phyloP scores from a whole-genome alignment of 257 asterid genomes.

The Rehmannia glutinosa region DNA sequence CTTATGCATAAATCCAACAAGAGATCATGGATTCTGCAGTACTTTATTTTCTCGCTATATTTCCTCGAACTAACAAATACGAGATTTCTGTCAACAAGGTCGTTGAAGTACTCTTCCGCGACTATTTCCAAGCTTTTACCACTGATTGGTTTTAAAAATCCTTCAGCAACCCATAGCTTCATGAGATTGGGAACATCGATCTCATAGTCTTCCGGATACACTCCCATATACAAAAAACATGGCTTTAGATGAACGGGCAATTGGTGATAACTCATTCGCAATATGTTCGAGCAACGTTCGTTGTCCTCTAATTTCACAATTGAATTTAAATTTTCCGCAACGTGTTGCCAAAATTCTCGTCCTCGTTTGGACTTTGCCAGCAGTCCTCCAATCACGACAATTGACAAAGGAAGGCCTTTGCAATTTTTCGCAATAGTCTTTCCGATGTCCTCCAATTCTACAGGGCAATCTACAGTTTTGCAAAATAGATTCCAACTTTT shows the following conservation, averaged over 20 bases:
- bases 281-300: neutral
- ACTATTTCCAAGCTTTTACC: no score
- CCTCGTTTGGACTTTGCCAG: neutral
- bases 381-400: no score
- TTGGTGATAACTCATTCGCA: no score
- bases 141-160: no score
- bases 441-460: conserved; percentile 14
- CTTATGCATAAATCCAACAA: neutral
- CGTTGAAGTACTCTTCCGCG: no score
- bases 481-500: no score
- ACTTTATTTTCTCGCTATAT: neutral
- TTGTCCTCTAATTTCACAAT: conserved; percentile 5
- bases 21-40: neutral
- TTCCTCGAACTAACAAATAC: neutral
- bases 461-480: no score
- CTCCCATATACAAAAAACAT: no score
- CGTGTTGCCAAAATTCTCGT: neutral
- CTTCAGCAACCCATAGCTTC: no score
- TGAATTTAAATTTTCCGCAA: conserved; percentile 5
- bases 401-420: conserved; percentile 20
- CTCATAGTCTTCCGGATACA: no score
- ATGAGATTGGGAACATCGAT: no score
- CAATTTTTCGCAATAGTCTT: conserved; percentile 9
- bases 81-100: neutral
- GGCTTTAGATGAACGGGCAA: no score